Percentiles rank a stretch among this genome's conserved stretches.
phyloP scores from a whole-genome alignment of 352 stramenopile genomes.

The Pythium aristosporum region DNA sequence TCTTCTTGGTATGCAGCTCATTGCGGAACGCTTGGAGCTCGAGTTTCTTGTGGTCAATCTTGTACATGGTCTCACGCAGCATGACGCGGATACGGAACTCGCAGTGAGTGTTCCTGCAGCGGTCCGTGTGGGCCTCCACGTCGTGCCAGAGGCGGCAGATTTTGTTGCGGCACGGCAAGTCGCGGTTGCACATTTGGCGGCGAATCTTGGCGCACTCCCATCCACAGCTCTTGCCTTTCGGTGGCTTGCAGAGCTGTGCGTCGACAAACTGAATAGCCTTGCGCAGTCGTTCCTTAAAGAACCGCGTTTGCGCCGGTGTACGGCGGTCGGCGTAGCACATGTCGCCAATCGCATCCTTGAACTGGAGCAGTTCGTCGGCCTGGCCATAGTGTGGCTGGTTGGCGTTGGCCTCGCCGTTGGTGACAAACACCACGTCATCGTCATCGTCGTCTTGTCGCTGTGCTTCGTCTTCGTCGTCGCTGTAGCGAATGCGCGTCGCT shows the following conservation, averaged over 20 bases:
- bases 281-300: constrained; percentile 68
- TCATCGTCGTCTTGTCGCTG: constrained; percentile 25
- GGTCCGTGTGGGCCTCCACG: constrained; percentile 65
- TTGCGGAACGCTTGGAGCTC: constrained; percentile 35
- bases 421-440: constrained; percentile 10
- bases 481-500: constrained; percentile 13
- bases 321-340: constrained; percentile 64
- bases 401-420: background rate
- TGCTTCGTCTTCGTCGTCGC: constrained; percentile 13
- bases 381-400: constrained; percentile 38
- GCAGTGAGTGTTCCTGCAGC: constrained; percentile 61
- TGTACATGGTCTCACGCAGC: constrained; percentile 74
- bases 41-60: constrained; percentile 63
- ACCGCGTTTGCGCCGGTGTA: constrained; percentile 47
- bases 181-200: constrained; percentile 61
- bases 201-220: constrained; percentile 65
- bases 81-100: constrained; percentile 74
- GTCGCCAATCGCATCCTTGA: constrained; percentile 67
- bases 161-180: constrained; percentile 65
- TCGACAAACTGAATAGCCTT: constrained; percentile 73
- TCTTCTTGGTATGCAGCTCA: constrained; percentile 42
- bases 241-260: constrained; percentile 56
- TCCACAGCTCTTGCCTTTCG: constrained; percentile 40
- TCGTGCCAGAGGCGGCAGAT: constrained; percentile 73
- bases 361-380: constrained; percentile 53